Percentiles rank a stretch among this genome's conserved stretches.
Evolutionary conservation across 371 early-diverging fungal species (phyloP).

Genomic region (Rhizopus delemar): DNA sequence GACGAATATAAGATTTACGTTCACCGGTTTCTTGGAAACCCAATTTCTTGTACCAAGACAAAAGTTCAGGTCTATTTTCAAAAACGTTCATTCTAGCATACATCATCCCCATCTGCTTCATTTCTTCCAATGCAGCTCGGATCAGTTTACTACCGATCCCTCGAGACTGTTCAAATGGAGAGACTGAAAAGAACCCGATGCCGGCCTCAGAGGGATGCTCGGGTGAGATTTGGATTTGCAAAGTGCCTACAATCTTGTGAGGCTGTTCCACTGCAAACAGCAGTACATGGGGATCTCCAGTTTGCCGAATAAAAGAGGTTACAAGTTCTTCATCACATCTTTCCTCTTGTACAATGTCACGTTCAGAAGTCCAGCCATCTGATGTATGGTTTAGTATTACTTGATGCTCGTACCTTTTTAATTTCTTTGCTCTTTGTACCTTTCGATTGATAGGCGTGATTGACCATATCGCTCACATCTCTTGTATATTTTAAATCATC

Average conservation of each 20-base stretch:
- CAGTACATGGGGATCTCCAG: constrained; percentile 34
- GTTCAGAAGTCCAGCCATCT: constrained; percentile 52
- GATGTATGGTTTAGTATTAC: background rate
- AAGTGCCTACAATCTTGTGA: constrained; percentile 38
- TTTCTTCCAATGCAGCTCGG: constrained; percentile 42
- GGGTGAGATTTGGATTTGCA: constrained; percentile 33
- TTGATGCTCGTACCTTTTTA: background rate
- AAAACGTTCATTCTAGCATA: constrained; percentile 52
- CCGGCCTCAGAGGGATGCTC: constrained; percentile 24
- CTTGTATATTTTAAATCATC: constrained; percentile 7
- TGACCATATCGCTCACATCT: constrained; percentile 18
- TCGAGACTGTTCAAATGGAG: constrained; percentile 51
- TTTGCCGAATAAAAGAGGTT: constrained; percentile 15
- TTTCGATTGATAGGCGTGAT: constrained; percentile 25
- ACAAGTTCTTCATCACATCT: constrained; percentile 35
- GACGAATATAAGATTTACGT: constrained; percentile 22
- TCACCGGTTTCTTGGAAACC: constrained; percentile 58
- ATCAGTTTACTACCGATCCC: constrained; percentile 59
- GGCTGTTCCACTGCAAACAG: constrained; percentile 32
- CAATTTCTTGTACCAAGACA: constrained; percentile 56
- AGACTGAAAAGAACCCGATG: constrained; percentile 54
- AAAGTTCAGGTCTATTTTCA: constrained; percentile 23
- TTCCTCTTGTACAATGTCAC: constrained; percentile 33
- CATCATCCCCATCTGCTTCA: constrained; percentile 35
- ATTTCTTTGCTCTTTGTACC: constrained; percentile 1